Evolutionary conservation across 257 asterid species (phyloP).

Genomic region (Solanum ossicruentum): DNA sequence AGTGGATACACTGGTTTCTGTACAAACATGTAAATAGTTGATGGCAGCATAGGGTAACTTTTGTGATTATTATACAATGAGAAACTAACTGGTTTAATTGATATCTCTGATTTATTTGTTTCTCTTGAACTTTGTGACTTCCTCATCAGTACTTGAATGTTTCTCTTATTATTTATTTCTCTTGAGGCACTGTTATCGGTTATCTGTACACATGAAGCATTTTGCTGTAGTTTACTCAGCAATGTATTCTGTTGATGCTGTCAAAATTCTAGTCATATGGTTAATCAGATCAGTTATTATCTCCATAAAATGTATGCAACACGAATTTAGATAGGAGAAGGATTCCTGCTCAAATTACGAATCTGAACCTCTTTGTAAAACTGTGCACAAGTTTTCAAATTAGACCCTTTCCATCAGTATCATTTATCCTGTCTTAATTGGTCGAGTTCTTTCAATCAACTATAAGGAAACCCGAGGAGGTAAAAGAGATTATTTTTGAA

Average conservation of each 20-base stretch:
- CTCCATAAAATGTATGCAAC: not conserved
- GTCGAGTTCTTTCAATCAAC: too few species aligned
- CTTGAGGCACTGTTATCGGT: not conserved
- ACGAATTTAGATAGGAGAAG: not conserved
- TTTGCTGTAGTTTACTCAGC: not conserved
- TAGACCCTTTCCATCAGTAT: not conserved
- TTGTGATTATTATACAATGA: not conserved
- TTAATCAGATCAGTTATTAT: not conserved
- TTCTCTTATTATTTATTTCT: not conserved
- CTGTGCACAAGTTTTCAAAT: not conserved
- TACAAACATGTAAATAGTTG: slow-evolving; percentile 1
- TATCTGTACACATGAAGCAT: not conserved
- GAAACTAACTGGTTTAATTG: not conserved
- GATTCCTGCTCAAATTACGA: not conserved
- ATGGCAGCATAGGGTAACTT: not conserved
- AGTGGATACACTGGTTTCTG: not conserved
- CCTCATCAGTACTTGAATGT: not conserved
- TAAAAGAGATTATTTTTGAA: too few species aligned
- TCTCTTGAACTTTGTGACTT: not conserved
- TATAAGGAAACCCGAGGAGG: too few species aligned
- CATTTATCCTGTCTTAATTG: too few species aligned
- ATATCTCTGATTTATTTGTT: not conserved
- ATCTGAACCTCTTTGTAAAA: not conserved
- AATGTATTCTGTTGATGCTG: not conserved
- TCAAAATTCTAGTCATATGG: not conserved